Conservation (phyloP, 352 stramenopile species). For the Pythium periplocum region DNA sequence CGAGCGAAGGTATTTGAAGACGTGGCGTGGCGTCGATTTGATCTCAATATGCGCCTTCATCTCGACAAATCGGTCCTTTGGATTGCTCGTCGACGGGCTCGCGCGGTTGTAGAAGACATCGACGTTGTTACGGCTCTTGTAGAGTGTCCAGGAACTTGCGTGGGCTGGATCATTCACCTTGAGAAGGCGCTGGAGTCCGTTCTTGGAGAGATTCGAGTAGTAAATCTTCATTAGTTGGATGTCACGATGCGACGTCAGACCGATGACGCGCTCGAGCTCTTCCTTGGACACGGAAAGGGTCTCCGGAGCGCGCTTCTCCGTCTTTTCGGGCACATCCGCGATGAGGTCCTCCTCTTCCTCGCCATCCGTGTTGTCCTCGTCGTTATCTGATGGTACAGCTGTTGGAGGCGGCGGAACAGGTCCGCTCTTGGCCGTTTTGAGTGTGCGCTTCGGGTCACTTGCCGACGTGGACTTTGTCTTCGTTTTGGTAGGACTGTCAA, state of each 20-base stretch:
- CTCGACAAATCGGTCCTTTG: slow-evolving; percentile 59
- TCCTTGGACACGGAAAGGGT: slow-evolving; percentile 24
- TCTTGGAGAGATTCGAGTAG: slow-evolving; percentile 57
- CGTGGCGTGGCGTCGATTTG: slow-evolving; percentile 27
- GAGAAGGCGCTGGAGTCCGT: slow-evolving; percentile 48
- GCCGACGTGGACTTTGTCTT: slow-evolving; percentile 15
- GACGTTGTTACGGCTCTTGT: slow-evolving; percentile 29
- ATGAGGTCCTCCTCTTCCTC: slow-evolving; percentile 5
- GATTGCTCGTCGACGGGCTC: slow-evolving; percentile 17
- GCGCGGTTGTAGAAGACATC: slow-evolving; percentile 15
- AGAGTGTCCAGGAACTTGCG: slow-evolving; percentile 39
- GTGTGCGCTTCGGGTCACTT: slow-evolving; percentile 27
- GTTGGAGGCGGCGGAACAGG: too few relatives aligned
- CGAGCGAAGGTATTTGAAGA: slow-evolving; percentile 55
- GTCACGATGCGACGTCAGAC: slow-evolving; percentile 51
- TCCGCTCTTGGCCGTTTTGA: slow-evolving; percentile 46
- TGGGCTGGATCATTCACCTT: slow-evolving; percentile 26
- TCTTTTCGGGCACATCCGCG: not conserved
- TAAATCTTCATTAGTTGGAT: slow-evolving; percentile 73
- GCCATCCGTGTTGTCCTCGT: slow-evolving; percentile 10
- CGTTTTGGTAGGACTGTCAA: slow-evolving; percentile 14
- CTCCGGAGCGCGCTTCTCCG: not conserved
- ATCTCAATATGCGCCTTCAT: slow-evolving; percentile 67
- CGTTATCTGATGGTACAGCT: not conserved
- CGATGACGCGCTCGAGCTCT: slow-evolving; percentile 58